phyloP scores from a whole-genome alignment of 805 yeast species.

The Vanderwaltozyma verrucispora region DNA sequence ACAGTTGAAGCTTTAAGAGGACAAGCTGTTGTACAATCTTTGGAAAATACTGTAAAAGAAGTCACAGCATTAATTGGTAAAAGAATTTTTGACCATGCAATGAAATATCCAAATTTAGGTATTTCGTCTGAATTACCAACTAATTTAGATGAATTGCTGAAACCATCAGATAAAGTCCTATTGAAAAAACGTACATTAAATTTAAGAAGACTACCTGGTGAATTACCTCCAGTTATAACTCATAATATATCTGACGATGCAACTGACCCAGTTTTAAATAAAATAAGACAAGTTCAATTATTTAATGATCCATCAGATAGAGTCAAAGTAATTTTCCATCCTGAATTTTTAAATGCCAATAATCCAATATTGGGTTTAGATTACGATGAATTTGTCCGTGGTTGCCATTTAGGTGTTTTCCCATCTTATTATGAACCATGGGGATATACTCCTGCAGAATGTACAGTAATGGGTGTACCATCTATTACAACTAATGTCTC shows the following conservation, averaged over 20 bases:
- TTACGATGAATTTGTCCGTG: slow-evolving; percentile 95
- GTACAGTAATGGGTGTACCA: slow-evolving; percentile 99
- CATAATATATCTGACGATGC: slow-evolving; percentile 94
- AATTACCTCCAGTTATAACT: slow-evolving; percentile 91
- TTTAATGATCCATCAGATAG: slow-evolving; percentile 86
- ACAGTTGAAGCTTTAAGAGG: slow-evolving; percentile 94
- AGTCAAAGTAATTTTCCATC: slow-evolving; percentile 94
- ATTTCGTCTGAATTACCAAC: slow-evolving; percentile 61
- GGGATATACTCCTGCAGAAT: slow-evolving; percentile 99
- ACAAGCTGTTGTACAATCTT: slow-evolving; percentile 89
- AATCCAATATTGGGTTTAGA: slow-evolving; percentile 90
- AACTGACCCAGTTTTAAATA: slow-evolving; percentile 82
- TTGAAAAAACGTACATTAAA: slow-evolving; percentile 90
- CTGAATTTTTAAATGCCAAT: slow-evolving; percentile 89
- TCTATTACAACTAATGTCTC: slow-evolving; percentile 91
- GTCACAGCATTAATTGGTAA: slow-evolving; percentile 80
- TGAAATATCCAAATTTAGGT: slow-evolving; percentile 42
- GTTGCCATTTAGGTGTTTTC: slow-evolving; percentile 96
- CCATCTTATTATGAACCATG: slow-evolving; percentile 98
- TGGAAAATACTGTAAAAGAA: slow-evolving; percentile 80
- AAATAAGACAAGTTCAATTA: slow-evolving; percentile 81
- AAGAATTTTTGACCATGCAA: slow-evolving; percentile 83
- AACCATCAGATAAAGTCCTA: slow-evolving; percentile 78
- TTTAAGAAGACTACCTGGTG: slow-evolving; percentile 57
- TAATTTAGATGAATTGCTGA: slow-evolving; percentile 66